phyloP scores from a whole-genome alignment of 441 rosid species.

The Isatis lusitanica region DNA sequence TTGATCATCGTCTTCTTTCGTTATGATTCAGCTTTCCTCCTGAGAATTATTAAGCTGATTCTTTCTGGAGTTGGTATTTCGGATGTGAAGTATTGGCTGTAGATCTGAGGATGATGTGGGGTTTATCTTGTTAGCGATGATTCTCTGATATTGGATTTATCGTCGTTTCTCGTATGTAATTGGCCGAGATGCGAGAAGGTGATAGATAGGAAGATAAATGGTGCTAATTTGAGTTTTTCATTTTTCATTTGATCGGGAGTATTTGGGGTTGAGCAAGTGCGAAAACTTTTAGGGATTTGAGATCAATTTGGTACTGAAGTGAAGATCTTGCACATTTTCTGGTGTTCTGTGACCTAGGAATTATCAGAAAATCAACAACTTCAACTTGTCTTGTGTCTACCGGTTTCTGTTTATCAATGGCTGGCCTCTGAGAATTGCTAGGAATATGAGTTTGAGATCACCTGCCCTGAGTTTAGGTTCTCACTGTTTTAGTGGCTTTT shows the following conservation, averaged over 20 bases:
- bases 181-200: not conserved
- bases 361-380: not conserved
- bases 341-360: not conserved
- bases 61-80: not conserved
- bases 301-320: conserved; percentile 19
- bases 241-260: not conserved
- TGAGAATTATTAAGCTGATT: not conserved
- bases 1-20: conserved; percentile 3
- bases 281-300: not conserved
- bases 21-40: not conserved
- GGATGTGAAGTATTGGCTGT: not conserved
- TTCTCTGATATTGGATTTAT: conserved; percentile 2
- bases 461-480: not conserved
- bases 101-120: conserved; percentile 21
- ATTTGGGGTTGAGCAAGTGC: conserved; percentile 1
- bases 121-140: not conserved
- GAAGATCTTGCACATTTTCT: not conserved
- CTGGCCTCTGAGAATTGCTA: not conserved
- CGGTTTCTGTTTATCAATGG: not conserved
- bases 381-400: not conserved
- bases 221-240: not conserved
- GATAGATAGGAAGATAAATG: not conserved
- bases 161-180: conserved; percentile 1
- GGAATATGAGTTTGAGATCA: conserved; percentile 14
- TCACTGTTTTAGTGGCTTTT: not conserved